A percentile compares a stretch with the other conserved stretches of the same genome.
These are phyloP conservation scores for Allodekkera sacchari DNA, from an alignment of 805 yeast genomes.

Conservation along the genomic window DNA sequence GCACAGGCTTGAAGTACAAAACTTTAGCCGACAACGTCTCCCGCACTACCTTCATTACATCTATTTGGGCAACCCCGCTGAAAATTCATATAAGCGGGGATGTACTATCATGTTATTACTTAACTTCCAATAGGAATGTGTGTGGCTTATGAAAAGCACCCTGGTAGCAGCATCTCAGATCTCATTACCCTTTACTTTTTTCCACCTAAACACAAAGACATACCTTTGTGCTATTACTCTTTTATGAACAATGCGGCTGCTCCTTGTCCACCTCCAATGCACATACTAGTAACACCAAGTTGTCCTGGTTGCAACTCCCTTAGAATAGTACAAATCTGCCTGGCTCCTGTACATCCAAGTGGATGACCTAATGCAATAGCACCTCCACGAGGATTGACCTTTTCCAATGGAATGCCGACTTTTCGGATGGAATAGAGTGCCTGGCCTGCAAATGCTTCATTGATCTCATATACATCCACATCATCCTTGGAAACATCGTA, in stretches of 20 bases:
- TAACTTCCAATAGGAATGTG: no score
- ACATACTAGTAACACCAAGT: conserved; percentile 91
- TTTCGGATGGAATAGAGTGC: conserved; percentile 67
- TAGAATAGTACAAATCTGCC: conserved; percentile 85
- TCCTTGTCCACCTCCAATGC: conserved; percentile 98
- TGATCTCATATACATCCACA: conserved; percentile 73
- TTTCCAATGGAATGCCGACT: conserved; percentile 56
- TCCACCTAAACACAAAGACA: not conserved
- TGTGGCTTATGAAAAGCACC: not conserved
- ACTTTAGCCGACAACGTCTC: no score
- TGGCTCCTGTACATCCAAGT: conserved; percentile 74
- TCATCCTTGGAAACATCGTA: conserved; percentile 46
- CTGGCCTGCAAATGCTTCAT: conserved; percentile 97
- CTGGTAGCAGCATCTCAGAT: not conserved
- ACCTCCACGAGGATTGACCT: conserved; percentile 90
- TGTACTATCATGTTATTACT: no score
- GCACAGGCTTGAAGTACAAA: no score
- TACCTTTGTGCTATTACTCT: conserved; percentile 41
- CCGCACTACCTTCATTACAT: no score
- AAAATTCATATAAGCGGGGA: no score
- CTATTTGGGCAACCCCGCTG: no score
- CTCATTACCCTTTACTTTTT: not conserved
- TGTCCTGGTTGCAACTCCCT: conserved; percentile 73
- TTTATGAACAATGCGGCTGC: conserved; percentile 83
- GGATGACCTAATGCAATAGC: conserved; percentile 97